Conservation (phyloP, 352 stramenopile species). For the Nannochloropsis limnetica region DNA sequence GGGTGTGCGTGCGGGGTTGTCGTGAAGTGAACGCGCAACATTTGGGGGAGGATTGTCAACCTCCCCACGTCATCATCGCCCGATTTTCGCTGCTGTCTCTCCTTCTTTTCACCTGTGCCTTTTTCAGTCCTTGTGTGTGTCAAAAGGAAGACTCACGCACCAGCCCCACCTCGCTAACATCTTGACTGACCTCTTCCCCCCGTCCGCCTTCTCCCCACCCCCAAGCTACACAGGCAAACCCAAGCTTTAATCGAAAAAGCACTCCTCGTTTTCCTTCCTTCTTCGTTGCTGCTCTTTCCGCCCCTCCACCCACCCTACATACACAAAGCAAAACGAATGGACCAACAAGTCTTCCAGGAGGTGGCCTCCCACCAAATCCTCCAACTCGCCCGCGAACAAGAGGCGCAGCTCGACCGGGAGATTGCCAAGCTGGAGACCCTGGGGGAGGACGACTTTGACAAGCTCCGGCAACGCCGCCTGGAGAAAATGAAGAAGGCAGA, state of each 20-base stretch:
- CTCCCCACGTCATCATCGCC: neutral
- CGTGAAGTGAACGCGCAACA: neutral
- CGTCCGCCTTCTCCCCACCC: neutral
- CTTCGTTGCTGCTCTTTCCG: neutral
- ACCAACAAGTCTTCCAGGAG: neutral
- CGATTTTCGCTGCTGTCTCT: neutral
- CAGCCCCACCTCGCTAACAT: neutral
- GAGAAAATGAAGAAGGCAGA: conserved; percentile 44
- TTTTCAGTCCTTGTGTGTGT: neutral
- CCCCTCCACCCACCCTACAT: too few species aligned
- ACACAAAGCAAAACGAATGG: neutral
- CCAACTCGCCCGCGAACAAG: neutral
- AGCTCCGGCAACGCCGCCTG: conserved; percentile 44
- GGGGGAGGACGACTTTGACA: conserved; percentile 52
- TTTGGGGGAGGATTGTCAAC: neutral
- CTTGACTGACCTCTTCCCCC: neutral
- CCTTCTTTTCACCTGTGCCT: neutral
- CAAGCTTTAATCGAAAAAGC: neutral
- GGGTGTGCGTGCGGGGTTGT: neutral
- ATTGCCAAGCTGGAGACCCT: conserved; percentile 49
- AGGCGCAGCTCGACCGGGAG: conserved; percentile 39
- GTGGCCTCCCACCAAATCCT: conserved; percentile 29
- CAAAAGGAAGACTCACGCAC: neutral
- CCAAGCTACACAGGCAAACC: neutral
- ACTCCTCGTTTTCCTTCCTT: neutral